Evolutionary conservation across 495 filamentous ascomycete genomes (phyloP).

Genomic region (Tuber aestivum): DNA sequence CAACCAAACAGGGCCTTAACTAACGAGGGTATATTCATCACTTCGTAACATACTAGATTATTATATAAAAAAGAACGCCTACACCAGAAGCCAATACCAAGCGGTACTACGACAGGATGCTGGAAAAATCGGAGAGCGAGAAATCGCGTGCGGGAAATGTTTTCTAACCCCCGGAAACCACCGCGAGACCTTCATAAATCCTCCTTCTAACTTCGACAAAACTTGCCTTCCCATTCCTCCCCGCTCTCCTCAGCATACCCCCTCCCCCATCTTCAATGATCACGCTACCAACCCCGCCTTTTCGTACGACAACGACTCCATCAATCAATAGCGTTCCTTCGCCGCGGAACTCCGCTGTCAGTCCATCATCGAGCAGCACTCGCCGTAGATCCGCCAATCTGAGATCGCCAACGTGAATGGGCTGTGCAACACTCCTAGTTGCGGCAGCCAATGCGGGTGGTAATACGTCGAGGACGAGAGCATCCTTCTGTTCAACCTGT

Average conservation of each 20-base stretch:
- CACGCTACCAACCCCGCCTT: conserved; percentile 67
- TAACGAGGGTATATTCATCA: background rate
- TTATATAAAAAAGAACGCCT: background rate
- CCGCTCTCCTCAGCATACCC: conserved; percentile 48
- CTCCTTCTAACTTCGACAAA: conserved; percentile 69
- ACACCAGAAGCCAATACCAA: background rate
- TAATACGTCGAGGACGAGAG: conserved; percentile 70
- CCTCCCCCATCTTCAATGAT: conserved; percentile 81
- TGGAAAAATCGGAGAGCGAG: background rate
- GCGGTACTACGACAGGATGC: background rate
- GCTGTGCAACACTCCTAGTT: conserved; percentile 70
- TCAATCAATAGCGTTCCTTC: conserved; percentile 90
- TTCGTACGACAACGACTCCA: conserved; percentile 77
- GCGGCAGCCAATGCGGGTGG: conserved; percentile 70
- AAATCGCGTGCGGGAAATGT: background rate
- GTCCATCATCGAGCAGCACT: conserved; percentile 71
- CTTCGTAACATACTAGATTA: background rate
- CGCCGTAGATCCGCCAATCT: conserved; percentile 81
- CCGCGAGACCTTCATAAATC: conserved; percentile 77
- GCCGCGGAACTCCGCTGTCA: conserved; percentile 85
- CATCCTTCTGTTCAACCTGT: conserved; percentile 21
- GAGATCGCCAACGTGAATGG: conserved; percentile 90
- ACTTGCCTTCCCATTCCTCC: conserved; percentile 49
- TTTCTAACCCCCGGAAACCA: conserved; percentile 61
- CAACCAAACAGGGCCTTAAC: too few relatives aligned